Evolutionary conservation across 2,329 filamentous ascomycete species (phyloP), one percentile per base, ranked within the genome.

Genomic region (Xenoacremonium recifei): DNA sequence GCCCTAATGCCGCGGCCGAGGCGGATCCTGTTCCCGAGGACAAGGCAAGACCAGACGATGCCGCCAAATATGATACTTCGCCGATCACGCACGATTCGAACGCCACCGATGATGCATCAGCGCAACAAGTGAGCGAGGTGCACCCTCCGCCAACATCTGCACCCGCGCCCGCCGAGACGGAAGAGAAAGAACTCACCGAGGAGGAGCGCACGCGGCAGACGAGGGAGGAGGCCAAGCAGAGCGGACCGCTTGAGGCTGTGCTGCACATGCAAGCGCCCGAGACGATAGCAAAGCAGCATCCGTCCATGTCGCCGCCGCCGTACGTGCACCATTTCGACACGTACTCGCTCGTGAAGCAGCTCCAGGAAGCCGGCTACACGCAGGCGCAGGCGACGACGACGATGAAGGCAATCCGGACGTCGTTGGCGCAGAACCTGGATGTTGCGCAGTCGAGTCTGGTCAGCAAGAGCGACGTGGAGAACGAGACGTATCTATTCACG

Each of bases 241-340:
- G 64, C 50, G 70, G 72, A 3, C 73, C 73, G 2, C 69, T 79
- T 45, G 75, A 80, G 44, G 73, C 72, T 3, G 72, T 81, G 5
- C 53, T 72, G 21, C 67, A 70, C 40, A 72, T 76, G 68, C 55
- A 65, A 12, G 65, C 70, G 4, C 68, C 72, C 6, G 63, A 71
- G 34, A 57, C 57, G n/a, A 53, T 54, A 11, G 60, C 62, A 33
- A 58, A 70, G 35, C 76, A 77, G 51, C 77, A 80, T 17, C 85
- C 85, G 4, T 83, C 90, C 61, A 78, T 87, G 60, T 75, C 81
- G 35, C 79, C 88, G 1, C 80, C 87, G 6, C 87, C 84, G 1
- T 95, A 96, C 61, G 83, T 96, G 23, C 93, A 99, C 69, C 90
- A 97, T 68, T 99, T 99, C 66, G 92, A 99, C 68, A 96, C 85